phyloP scores from a whole-genome alignment of 768 basidiomycete species.

The Lentinula detonsa region DNA sequence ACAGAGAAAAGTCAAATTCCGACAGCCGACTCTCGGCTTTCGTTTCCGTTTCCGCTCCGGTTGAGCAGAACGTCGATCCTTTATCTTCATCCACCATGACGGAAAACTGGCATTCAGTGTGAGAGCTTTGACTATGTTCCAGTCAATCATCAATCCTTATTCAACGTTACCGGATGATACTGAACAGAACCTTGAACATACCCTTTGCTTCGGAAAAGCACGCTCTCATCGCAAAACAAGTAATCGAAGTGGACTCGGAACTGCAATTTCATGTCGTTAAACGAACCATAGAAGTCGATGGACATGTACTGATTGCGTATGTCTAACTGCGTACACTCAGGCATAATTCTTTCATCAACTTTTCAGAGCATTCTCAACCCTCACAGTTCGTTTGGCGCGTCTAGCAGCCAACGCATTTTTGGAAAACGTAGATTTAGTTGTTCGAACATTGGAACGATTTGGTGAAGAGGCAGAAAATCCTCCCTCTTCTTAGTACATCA shows the following conservation, averaged over 20 bases:
- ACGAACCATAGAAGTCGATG: constrained; percentile 62
- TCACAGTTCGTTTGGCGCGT: constrained; percentile 82
- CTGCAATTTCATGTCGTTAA: constrained; percentile 78
- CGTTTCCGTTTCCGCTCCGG: too few relatives aligned
- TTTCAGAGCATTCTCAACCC: constrained; percentile 61
- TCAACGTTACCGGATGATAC: background rate
- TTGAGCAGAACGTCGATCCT: too few relatives aligned
- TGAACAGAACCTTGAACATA: constrained; percentile 54
- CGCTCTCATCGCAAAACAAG: constrained; percentile 75
- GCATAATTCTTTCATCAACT: constrained; percentile 1
- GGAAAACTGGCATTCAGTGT: constrained; percentile 51
- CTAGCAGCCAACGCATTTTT: constrained; percentile 82
- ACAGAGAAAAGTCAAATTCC: too few relatives aligned
- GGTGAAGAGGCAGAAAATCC: constrained; percentile 52
- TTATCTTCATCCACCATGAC: background rate
- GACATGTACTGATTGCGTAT: constrained; percentile 69
- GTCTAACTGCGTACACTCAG: constrained; percentile 21
- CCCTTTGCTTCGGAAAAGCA: constrained; percentile 74
- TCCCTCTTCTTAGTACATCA: constrained; percentile 1
- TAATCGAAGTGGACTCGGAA: constrained; percentile 83
- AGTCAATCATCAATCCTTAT: background rate
- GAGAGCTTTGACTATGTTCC: constrained; percentile 15
- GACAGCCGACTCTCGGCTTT: too few relatives aligned
- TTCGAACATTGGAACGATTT: constrained; percentile 78
- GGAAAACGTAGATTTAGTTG: constrained; percentile 83